Evolutionary conservation across 106 monocot species (phyloP).

Genomic region (Ottelia alismoides): DNA sequence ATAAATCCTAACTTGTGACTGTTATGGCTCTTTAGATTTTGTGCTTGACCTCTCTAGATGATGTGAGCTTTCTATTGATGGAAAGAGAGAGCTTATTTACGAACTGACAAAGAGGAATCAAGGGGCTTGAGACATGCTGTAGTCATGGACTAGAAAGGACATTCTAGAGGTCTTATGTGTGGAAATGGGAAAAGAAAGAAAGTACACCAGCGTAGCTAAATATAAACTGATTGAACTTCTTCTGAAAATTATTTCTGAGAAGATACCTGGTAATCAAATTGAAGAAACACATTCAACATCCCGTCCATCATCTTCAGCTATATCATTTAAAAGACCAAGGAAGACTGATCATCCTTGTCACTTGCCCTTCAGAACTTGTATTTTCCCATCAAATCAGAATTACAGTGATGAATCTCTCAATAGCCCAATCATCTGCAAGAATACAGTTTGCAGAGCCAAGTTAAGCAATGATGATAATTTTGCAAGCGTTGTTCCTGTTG

Average conservation of each 20-base stretch:
- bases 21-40: conserved; percentile 52
- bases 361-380: conserved; percentile 20
- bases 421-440: conserved; percentile 24
- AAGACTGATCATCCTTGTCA: conserved; percentile 63
- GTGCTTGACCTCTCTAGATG: conserved; percentile 59
- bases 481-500: conserved; percentile 81
- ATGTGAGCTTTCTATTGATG: conserved; percentile 34
- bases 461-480: conserved; percentile 32
- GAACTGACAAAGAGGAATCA: conserved; percentile 48
- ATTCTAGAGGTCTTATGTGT: conserved; percentile 77
- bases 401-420: conserved; percentile 7
- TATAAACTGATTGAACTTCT: conserved; percentile 66
- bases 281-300: conserved; percentile 17
- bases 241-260: conserved; percentile 47
- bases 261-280: conserved; percentile 24
- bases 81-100: conserved; percentile 60
- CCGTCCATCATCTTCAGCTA: conserved; percentile 11
- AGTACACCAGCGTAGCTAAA: conserved; percentile 82
- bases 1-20: too few species aligned
- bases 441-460: conserved; percentile 50
- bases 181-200: conserved; percentile 85
- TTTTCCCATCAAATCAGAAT: background rate
- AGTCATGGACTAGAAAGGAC: conserved; percentile 79
- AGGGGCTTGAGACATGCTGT: conserved; percentile 51
- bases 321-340: conserved; percentile 59